Evolutionary conservation across 345 rosid genomes (phyloP), one percentile per base, ranked within the genome.

Genomic region (Syzygium grande): DNA sequence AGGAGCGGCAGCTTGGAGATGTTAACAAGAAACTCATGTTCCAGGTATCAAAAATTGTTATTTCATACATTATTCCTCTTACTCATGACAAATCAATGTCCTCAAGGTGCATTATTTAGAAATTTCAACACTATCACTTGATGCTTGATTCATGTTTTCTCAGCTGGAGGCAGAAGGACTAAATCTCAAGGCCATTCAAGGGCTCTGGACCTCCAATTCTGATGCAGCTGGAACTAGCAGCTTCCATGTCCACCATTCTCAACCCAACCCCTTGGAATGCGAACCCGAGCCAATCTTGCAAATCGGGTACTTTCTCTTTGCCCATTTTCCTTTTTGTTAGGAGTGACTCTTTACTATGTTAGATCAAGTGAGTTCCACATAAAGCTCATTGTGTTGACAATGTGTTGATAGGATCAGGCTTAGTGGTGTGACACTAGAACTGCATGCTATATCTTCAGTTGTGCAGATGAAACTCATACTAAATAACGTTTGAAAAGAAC

Each of bases 1-100:
- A 96, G 99, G 99, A 96, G 89, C 94, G 98, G 87, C 96, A 94
- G 83, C 96, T 96, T 23, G 97, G 99, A 90, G 97, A 96, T 90
- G 89, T 96, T 27, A 96, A 96, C 96, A 96, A 94, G 93, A 96
- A 95, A 87, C 96, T 96, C 58, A 94, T 92, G 93, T 89, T 90
- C 56, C 95, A 95, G 98, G 99, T 95, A 84, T 51, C 25, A 25
- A 65, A 30, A 65, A 29, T 65, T 30, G 78, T 16, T 16, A 65
- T 16, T 65, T 30, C 77, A 30, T 63, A 29, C 5, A 29, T 63
- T 29, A 29, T 63, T 6, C 77, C 41, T 63, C 77, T 13, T n/a
- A 15, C 9, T 14, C 73, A 15, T 63, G 77, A 29, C 77, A 63
- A 63, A 63, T 63, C 78, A 15, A 16, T 29, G 51, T 23, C 68